A percentile compares a stretch with the other conserved stretches of the same genome.
phyloP scores from a whole-genome alignment of 2,329 filamentous ascomycete genomes.

The Colletotrichum chlorophyti region DNA sequence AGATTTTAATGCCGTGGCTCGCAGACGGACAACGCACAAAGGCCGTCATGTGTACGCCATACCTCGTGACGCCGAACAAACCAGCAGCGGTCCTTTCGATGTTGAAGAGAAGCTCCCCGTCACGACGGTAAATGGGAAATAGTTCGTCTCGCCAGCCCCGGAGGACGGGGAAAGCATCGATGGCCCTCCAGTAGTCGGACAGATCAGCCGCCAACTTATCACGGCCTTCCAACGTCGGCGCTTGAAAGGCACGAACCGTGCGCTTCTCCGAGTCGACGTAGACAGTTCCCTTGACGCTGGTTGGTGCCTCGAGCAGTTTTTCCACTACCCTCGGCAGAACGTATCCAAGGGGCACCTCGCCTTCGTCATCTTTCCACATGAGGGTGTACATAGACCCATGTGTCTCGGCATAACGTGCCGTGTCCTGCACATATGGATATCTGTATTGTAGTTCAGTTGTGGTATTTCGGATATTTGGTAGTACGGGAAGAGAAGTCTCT shows the following conservation, averaged over 20 bases:
- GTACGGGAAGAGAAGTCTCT: slow-evolving; percentile 34
- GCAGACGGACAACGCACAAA: slow-evolving; percentile 59
- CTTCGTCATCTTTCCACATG: slow-evolving; percentile 67
- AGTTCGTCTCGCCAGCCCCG: slow-evolving; percentile 81
- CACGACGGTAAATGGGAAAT: slow-evolving; percentile 77
- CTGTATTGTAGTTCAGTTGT: slow-evolving; percentile 47
- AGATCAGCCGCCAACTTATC: slow-evolving; percentile 63
- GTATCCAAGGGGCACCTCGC: slow-evolving; percentile 69
- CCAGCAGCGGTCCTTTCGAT: slow-evolving; percentile 79
- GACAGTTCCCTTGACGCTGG: slow-evolving; percentile 63
- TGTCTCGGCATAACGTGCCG: slow-evolving; percentile 59
- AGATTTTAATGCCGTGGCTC: slow-evolving; percentile 72
- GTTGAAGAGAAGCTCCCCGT: slow-evolving; percentile 70
- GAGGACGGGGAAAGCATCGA: slow-evolving; percentile 76
- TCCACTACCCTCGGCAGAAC: slow-evolving; percentile 58
- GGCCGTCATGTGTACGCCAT: slow-evolving; percentile 82
- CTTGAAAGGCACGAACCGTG: slow-evolving; percentile 69
- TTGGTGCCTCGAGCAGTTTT: slow-evolving; percentile 55
- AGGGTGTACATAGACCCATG: slow-evolving; percentile 72
- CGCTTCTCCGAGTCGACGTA: slow-evolving; percentile 63
- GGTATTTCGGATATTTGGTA: not conserved
- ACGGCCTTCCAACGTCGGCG: slow-evolving; percentile 66
- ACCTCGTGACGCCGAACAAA: slow-evolving; percentile 78
- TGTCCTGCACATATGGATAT: slow-evolving; percentile 77
- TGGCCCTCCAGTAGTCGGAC: slow-evolving; percentile 71